Percentiles rank a stretch among this genome's conserved stretches.
phyloP scores from a whole-genome alignment of 2,329 filamentous ascomycete genomes.

The Venturia pyrina region DNA sequence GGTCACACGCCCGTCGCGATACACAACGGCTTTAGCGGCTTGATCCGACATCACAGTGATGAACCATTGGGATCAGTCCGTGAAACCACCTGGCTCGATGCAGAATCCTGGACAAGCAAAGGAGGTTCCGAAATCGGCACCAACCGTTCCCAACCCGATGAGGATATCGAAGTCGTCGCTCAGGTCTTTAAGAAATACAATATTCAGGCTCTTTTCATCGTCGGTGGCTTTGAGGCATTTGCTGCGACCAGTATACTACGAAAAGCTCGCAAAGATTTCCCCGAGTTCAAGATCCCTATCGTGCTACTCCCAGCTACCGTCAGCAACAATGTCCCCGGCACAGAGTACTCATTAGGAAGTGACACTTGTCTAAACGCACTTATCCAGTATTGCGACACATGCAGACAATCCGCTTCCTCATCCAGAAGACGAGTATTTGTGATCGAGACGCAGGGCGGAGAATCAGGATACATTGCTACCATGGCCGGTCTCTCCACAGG shows the following conservation, averaged over 20 bases:
- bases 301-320: slow-evolving; percentile 90
- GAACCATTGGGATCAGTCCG: slow-evolving; percentile 73
- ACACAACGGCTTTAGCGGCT: slow-evolving; percentile 92
- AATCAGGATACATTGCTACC: slow-evolving; percentile 87
- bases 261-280: slow-evolving; percentile 66
- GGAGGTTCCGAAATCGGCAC: slow-evolving; percentile 97
- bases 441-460: slow-evolving; percentile 92
- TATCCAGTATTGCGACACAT: slow-evolving; percentile 91
- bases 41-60: slow-evolving; percentile 83
- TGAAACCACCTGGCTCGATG: slow-evolving; percentile 83
- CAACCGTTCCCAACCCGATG: slow-evolving; percentile 88
- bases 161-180: slow-evolving; percentile 76
- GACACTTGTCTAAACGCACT: slow-evolving; percentile 95
- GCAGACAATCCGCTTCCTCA: slow-evolving; percentile 92
- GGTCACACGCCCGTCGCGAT: slow-evolving; percentile 92
- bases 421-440: slow-evolving; percentile 92
- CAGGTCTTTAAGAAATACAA: slow-evolving; percentile 75
- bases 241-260: slow-evolving; percentile 82
- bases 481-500: slow-evolving; percentile 86
- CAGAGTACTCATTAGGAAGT: slow-evolving; percentile 91
- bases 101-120: slow-evolving; percentile 90
- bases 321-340: slow-evolving; percentile 96
- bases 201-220: slow-evolving; percentile 83
- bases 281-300: slow-evolving; percentile 86
- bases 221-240: slow-evolving; percentile 95